Evolutionary conservation across 2,329 filamentous ascomycete genomes (phyloP).

Genomic region (Paecilomyces variotii): DNA sequence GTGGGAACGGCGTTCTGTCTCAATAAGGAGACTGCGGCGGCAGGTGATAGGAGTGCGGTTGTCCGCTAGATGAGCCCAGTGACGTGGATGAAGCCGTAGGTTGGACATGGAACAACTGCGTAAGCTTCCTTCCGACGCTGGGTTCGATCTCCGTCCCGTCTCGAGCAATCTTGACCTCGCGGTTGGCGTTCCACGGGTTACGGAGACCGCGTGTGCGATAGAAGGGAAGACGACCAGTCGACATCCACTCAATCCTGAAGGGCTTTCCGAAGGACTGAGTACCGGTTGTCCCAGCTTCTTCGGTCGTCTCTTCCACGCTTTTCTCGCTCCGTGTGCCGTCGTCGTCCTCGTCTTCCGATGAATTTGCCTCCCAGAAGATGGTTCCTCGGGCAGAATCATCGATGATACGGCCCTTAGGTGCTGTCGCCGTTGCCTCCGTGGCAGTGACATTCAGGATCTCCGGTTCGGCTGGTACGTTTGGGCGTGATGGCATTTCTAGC

Average conservation of each 20-base stretch:
- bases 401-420: conserved; percentile 78
- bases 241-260: conserved; percentile 85
- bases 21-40: not conserved
- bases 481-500: conserved; percentile 60
- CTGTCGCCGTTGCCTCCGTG: conserved; percentile 68
- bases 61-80: not conserved
- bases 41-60: not conserved
- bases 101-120: conserved; percentile 65
- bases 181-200: conserved; percentile 91
- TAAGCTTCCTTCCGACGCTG: conserved; percentile 63
- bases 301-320: conserved; percentile 41
- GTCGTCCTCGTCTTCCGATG: conserved; percentile 43
- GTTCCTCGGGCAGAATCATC: conserved; percentile 90
- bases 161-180: conserved; percentile 91
- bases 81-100: conserved; percentile 8
- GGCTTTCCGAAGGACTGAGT: conserved; percentile 78
- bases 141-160: conserved; percentile 93
- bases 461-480: conserved; percentile 44
- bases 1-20: not conserved
- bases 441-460: conserved; percentile 72
- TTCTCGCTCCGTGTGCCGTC: conserved; percentile 24
- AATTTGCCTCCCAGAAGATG: conserved; percentile 89
- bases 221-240: conserved; percentile 74
- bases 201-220: conserved; percentile 78
- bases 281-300: conserved; percentile 34